A percentile compares a stretch with the other conserved stretches of the same genome.
phyloP scores from a whole-genome alignment of 2,329 filamentous ascomycete genomes.

The Rutstroemia sp. region DNA sequence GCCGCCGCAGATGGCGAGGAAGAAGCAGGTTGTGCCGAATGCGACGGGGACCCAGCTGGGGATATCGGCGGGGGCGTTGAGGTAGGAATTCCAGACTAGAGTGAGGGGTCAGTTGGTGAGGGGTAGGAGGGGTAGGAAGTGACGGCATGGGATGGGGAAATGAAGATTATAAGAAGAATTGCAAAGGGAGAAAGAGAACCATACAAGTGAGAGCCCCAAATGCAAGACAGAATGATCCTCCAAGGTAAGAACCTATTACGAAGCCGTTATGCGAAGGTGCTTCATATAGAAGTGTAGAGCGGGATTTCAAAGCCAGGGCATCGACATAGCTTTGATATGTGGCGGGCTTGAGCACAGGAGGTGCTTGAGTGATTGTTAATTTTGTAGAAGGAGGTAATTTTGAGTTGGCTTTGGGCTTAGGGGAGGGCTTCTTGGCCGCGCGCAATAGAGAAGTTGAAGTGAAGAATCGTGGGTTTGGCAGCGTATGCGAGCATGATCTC shows the following conservation, averaged over 20 bases:
- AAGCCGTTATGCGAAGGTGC: slow-evolving; percentile 57
- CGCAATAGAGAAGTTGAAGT: slow-evolving; percentile 16
- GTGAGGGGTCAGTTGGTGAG: neutral
- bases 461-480: slow-evolving; percentile 16
- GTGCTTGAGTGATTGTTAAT: neutral
- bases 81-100: slow-evolving; percentile 36
- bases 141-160: no score
- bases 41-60: slow-evolving; percentile 49
- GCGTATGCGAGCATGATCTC: slow-evolving; percentile 8
- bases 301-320: slow-evolving; percentile 45
- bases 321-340: slow-evolving; percentile 42
- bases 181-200: neutral
- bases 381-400: neutral
- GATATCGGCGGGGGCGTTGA: slow-evolving; percentile 43
- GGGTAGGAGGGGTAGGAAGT: neutral
- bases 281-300: slow-evolving; percentile 55
- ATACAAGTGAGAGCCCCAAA: slow-evolving; percentile 43
- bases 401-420: slow-evolving; percentile 2
- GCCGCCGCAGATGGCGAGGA: slow-evolving; percentile 53
- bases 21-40: slow-evolving; percentile 50
- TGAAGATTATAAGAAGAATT: neutral
- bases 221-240: slow-evolving; percentile 44
- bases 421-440: slow-evolving; percentile 11
- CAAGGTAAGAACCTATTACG: slow-evolving; percentile 50
- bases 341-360: neutral